These are phyloP conservation scores for Nidularia pulvinata DNA, from an alignment of 768 basidiomycete species.

Conservation along the genomic window DNA sequence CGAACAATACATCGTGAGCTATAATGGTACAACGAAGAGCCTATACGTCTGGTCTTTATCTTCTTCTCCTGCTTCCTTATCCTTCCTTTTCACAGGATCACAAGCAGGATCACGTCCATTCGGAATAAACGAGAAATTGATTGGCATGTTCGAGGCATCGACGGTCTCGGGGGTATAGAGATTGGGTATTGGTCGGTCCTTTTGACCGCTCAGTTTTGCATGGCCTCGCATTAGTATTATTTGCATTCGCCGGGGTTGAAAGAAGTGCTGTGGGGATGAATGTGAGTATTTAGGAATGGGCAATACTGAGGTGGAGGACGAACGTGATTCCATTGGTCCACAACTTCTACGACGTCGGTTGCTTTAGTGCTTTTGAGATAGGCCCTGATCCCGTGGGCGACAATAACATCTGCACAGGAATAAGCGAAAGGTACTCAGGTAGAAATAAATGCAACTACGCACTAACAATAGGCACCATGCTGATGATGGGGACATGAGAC, in stretches of 20 bases:
- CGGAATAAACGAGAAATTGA: too few species aligned
- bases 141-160: background rate
- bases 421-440: constrained; percentile 1
- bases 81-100: background rate
- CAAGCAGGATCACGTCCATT: background rate
- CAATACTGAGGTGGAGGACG: constrained; percentile 7
- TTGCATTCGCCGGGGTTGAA: constrained; percentile 43
- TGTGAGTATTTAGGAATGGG: background rate
- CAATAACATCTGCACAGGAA: background rate
- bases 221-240: constrained; percentile 32
- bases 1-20: background rate
- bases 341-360: constrained; percentile 31
- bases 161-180: constrained; percentile 2
- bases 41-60: constrained; percentile 6
- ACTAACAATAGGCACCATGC: constrained; percentile 24
- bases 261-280: constrained; percentile 39
- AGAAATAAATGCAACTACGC: constrained; percentile 11
- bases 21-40: constrained; percentile 7
- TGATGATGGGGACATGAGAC: constrained; percentile 23
- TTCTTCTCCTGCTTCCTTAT: background rate
- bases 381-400: constrained; percentile 22
- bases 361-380: constrained; percentile 27
- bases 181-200: constrained; percentile 8
- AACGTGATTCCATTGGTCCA: constrained; percentile 55
- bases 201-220: constrained; percentile 12